Percentiles rank a stretch among this genome's conserved stretches.
These are phyloP conservation scores for Tylopilus subfusipes DNA, from an alignment of 768 basidiomycete genomes.

Conservation along the genomic window DNA sequence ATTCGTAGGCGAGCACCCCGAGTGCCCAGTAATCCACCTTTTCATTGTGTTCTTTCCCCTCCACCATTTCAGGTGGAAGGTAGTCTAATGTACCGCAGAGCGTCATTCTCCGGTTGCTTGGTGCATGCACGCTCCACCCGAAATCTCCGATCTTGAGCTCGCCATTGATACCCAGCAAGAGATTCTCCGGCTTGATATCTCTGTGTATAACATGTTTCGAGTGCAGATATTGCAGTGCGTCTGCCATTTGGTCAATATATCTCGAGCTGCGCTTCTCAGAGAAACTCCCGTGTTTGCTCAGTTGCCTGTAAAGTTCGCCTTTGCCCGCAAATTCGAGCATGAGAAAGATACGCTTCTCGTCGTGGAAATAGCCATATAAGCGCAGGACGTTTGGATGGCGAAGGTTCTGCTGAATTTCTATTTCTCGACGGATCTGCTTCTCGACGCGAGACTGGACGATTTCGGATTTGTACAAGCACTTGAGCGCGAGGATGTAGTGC, in stretches of 20 bases:
- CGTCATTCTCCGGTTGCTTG: conserved; percentile 83
- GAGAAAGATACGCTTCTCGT: conserved; percentile 94
- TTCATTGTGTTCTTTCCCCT: conserved; percentile 83
- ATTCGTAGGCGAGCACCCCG: conserved; percentile 95
- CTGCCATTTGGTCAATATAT: conserved; percentile 98
- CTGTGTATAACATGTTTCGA: conserved; percentile 96
- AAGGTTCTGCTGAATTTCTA: conserved; percentile 96
- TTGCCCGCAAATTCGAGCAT: conserved; percentile 98
- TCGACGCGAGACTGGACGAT: conserved; percentile 89
- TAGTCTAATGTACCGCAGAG: conserved; percentile 97
- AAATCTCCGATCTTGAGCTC: conserved; percentile 99
- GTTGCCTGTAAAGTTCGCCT: conserved; percentile 95
- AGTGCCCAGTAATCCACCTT: conserved; percentile 96
- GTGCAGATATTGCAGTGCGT: conserved; percentile 90
- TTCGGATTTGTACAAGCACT: conserved; percentile 95
- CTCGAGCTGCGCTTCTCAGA: conserved; percentile 82
- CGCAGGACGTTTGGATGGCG: conserved; percentile 93
- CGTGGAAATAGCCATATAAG: conserved; percentile 97
- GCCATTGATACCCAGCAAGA: conserved; percentile 90
- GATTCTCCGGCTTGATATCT: conserved; percentile 98
- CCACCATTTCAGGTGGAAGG: conserved; percentile 98
- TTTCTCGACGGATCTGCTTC: conserved; percentile 95
- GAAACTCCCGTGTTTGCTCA: conserved; percentile 82
- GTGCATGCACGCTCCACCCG: conserved; percentile 98
- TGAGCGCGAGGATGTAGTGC: conserved; percentile 92